phyloP scores from a whole-genome alignment of 116 monocot species.

The Thalassia testudinum region DNA sequence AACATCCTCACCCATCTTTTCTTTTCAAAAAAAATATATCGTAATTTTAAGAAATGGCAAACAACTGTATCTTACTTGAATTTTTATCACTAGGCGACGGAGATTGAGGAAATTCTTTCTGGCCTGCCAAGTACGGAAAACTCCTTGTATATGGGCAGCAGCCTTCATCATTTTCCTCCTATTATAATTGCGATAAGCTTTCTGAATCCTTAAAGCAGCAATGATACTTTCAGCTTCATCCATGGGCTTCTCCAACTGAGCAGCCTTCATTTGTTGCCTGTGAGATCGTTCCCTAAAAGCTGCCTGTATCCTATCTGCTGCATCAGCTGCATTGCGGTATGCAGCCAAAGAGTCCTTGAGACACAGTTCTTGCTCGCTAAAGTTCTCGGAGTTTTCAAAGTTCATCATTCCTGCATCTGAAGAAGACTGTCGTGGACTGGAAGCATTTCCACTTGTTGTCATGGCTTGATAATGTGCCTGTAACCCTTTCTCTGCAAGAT shows the following conservation, averaged over 20 bases:
- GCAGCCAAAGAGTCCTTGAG: slow-evolving; percentile 88
- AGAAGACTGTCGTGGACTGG: slow-evolving; percentile 4
- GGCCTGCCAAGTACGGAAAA: slow-evolving; percentile 73
- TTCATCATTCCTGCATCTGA: slow-evolving; percentile 4
- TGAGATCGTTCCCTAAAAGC: slow-evolving; percentile 77
- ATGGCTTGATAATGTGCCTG: slow-evolving; percentile 82
- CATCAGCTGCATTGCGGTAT: slow-evolving; percentile 87
- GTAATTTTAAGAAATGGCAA: no score
- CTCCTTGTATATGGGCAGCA: slow-evolving; percentile 69
- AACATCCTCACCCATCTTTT: no score
- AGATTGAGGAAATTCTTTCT: slow-evolving; percentile 61
- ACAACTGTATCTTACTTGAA: slow-evolving; percentile 42
- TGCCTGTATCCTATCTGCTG: slow-evolving; percentile 69
- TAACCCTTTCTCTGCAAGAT: slow-evolving; percentile 82
- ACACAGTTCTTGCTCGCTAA: slow-evolving; percentile 74
- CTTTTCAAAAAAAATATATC: no score
- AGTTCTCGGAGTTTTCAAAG: slow-evolving; percentile 21
- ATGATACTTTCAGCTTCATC: slow-evolving; percentile 48
- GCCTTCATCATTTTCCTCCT: slow-evolving; percentile 67
- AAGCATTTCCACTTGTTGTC: slow-evolving; percentile 47
- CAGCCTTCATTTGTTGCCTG: slow-evolving; percentile 58
- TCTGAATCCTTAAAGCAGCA: slow-evolving; percentile 88
- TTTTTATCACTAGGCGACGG: slow-evolving; percentile 57
- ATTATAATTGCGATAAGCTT: slow-evolving; percentile 60
- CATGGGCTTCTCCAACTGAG: slow-evolving; percentile 44